These are phyloP conservation scores for Forsythia viridissima DNA, from an alignment of 257 asterid species.

Conservation along the genomic window DNA sequence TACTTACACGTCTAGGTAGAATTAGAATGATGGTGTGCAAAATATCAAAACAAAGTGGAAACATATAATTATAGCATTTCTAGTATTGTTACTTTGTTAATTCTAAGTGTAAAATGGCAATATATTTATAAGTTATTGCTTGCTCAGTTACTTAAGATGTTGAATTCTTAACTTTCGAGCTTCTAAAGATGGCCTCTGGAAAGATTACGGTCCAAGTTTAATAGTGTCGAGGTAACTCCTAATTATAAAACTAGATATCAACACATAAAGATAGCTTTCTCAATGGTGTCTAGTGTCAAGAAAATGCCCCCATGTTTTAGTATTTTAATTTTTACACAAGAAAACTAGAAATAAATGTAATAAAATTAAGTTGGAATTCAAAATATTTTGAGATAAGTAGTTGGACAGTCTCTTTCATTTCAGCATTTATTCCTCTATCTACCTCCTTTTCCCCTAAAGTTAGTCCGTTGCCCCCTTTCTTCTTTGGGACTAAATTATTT, in stretches of 20 bases:
- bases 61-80: no score
- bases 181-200: background rate
- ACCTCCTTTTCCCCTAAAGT: background rate
- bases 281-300: background rate
- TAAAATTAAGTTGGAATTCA: background rate
- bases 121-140: no score
- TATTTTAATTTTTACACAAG: background rate
- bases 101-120: no score
- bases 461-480: slow-evolving; percentile 6
- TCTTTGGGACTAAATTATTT: background rate
- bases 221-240: background rate
- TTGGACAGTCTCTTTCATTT: slow-evolving; percentile 14
- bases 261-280: background rate
- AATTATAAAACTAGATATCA: no score
- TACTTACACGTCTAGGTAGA: background rate
- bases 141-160: background rate
- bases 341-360: background rate
- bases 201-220: background rate
- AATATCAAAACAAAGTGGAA: no score
- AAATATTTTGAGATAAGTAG: background rate
- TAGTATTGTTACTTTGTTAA: no score
- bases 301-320: background rate
- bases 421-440: background rate
- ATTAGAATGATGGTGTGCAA: background rate
- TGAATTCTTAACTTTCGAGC: background rate